phyloP scores from a whole-genome alignment of 805 yeast genomes.

The Starmerella lactis-condensi region DNA sequence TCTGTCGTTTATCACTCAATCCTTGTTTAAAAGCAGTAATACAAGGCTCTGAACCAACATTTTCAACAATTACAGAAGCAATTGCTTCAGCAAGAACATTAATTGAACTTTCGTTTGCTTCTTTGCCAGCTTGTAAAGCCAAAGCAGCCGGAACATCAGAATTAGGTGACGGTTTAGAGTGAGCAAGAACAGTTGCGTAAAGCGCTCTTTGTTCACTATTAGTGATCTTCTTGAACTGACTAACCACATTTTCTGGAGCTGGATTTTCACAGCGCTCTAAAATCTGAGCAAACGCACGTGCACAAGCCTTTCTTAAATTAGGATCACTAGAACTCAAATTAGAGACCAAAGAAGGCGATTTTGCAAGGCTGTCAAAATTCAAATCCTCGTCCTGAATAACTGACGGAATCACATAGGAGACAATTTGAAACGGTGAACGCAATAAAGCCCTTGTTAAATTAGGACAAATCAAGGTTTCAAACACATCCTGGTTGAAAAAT shows the following conservation, averaged over 20 bases:
- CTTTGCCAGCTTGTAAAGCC: conserved; percentile 43
- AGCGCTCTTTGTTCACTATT: conserved; percentile 47
- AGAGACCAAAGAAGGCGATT: conserved; percentile 32
- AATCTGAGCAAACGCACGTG: conserved; percentile 21
- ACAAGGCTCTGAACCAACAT: conserved; percentile 3
- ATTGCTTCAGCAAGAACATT: conserved; percentile 32
- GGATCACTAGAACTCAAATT: conserved; percentile 57
- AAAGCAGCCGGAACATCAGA: conserved; percentile 28
- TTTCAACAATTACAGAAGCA: conserved; percentile 16
- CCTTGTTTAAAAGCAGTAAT: conserved; percentile 33
- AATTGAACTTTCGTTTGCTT: conserved; percentile 53
- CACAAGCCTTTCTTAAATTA: conserved; percentile 35
- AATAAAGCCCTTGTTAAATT: conserved; percentile 54
- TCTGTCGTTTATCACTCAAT: conserved; percentile 42
- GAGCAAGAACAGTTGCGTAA: conserved; percentile 30
- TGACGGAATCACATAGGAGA: conserved; percentile 35
- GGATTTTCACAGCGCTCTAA: conserved; percentile 21
- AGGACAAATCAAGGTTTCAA: conserved; percentile 32
- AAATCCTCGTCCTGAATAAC: conserved; percentile 27
- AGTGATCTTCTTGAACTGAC: conserved; percentile 39
- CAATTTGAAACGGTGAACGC: conserved; percentile 58
- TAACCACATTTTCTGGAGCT: conserved; percentile 36
- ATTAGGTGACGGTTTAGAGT: conserved; percentile 3
- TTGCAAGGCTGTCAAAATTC: conserved; percentile 26
- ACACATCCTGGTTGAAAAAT: conserved; percentile 19